These are phyloP conservation scores for Erodium moschatum DNA, from an alignment of 441 rosid genomes.

Conservation along the genomic window DNA sequence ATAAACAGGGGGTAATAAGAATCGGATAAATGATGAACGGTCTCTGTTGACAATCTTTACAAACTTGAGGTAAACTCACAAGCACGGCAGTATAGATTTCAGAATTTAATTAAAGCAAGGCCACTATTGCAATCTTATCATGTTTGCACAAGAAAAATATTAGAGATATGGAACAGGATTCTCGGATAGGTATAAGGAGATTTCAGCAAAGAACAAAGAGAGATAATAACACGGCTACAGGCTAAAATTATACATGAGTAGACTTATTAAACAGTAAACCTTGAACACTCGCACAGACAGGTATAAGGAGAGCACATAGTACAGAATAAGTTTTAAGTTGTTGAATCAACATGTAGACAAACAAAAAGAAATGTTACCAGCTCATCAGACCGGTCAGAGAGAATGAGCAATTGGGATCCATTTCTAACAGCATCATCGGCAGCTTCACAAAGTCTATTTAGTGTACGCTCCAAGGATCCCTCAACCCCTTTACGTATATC, in stretches of 20 bases:
- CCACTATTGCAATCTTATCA: neutral
- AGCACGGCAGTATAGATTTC: neutral
- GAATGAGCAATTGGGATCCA: slow-evolving; percentile 91
- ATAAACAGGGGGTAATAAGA: slow-evolving; percentile 8
- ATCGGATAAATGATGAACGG: neutral
- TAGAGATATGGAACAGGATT: slow-evolving; percentile 13
- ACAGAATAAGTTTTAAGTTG: neutral
- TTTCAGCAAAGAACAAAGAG: neutral
- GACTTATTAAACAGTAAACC: neutral
- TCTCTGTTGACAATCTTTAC: neutral
- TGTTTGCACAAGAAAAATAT: neutral
- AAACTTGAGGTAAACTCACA: slow-evolving; percentile 1
- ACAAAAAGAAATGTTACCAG: slow-evolving; percentile 39
- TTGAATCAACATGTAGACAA: neutral
- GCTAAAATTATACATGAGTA: slow-evolving; percentile 1
- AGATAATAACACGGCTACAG: neutral
- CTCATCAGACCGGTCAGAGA: slow-evolving; percentile 73
- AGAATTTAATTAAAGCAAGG: neutral
- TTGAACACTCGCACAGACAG: slow-evolving; percentile 8
- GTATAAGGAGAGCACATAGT: neutral
- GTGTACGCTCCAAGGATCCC: slow-evolving; percentile 69
- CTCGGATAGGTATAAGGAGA: neutral
- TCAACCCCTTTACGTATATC: slow-evolving; percentile 89
- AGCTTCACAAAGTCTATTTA: slow-evolving; percentile 72
- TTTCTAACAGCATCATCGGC: slow-evolving; percentile 97